Base-by-base conservation (phyloP, 228 moss, liverwort and hornwort species). In the Sphagnum fallax region DNA sequence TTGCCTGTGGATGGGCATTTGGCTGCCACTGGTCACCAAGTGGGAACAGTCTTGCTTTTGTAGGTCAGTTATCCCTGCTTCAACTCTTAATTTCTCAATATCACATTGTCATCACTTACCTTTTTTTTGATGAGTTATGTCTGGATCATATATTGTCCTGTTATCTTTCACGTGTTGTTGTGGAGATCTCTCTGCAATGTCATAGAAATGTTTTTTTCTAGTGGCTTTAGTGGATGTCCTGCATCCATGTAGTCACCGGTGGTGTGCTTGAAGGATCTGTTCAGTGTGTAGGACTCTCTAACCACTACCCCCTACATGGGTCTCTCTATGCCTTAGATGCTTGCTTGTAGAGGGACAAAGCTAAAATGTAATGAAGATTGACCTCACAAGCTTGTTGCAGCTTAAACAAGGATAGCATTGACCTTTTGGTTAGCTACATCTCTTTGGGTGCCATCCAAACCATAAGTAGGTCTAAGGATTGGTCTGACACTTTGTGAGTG, bases 1-100 rank as follows among this genome's bases (percentile, higher is more conserved):
- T 98, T 75, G 90, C 94, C 55, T 82, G 83, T 80, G 92, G 94
- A 50, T 98, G 98, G 98, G 78, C 92, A 65, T 98, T 92, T 86
- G 98, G 91, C 47, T 86, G 88, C 50, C 92, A 86, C 69, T 98
- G 98, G 98, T 94, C 98, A 70, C 94, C 90, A 60, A 94, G 87
- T 84, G 98, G 98, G 60, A 85, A 87, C 64, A 90, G 81, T 81
- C 77, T 98, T 69, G 94, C 92, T 49, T 98, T 92, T 75, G 89
- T 88, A 66, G 98, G 98, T 94, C 68, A 88, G 92, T 76, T 10
- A 50, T 69, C 52, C 64, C 52, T 51, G 48, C 51, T 62, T 32
- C 3, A 5, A 51, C 14, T 51, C 32, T 32, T 32, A 32, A 32
- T 5, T 10, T 60, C 7, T 47, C 59, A 1, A 50, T 15, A 12